phyloP scores from a whole-genome alignment of 345 rosid species.

The Populus alba region DNA sequence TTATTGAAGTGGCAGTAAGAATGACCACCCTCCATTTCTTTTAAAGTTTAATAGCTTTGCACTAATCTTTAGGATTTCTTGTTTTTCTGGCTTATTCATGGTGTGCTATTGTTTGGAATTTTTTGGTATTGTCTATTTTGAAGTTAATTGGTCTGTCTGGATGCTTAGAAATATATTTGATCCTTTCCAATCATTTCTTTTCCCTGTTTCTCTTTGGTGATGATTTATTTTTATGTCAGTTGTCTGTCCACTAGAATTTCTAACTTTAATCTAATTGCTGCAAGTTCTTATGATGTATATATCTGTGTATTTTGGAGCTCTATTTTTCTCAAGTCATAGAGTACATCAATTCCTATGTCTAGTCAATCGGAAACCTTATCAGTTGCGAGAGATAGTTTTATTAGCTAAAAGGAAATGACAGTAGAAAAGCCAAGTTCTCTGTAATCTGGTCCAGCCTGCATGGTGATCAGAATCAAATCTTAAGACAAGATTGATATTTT shows the following conservation, averaged over 20 bases:
- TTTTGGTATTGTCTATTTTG: neutral
- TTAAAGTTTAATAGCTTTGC: constrained; percentile 2
- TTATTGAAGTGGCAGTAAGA: constrained; percentile 76
- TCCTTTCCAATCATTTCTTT: neutral
- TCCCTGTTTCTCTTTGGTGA: neutral
- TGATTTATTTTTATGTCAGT: neutral
- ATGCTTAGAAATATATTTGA: neutral
- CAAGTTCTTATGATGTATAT: neutral
- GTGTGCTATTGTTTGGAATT: neutral
- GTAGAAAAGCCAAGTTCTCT: neutral
- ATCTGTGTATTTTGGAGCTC: neutral
- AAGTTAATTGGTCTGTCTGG: neutral
- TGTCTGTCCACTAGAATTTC: neutral
- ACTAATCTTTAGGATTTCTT: neutral
- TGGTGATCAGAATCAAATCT: neutral
- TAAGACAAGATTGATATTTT: neutral
- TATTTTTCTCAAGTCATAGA: neutral
- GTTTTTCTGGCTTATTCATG: neutral
- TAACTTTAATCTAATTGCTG: neutral
- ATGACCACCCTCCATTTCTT: constrained; percentile 23
- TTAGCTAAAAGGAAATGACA: neutral
- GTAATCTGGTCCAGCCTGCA: neutral
- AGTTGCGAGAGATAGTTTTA: neutral
- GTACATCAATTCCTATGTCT: neutral
- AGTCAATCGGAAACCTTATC: neutral